Base-by-base conservation (phyloP, 2,329 filamentous ascomycete species). In the Botrytis fragariae region DNA sequence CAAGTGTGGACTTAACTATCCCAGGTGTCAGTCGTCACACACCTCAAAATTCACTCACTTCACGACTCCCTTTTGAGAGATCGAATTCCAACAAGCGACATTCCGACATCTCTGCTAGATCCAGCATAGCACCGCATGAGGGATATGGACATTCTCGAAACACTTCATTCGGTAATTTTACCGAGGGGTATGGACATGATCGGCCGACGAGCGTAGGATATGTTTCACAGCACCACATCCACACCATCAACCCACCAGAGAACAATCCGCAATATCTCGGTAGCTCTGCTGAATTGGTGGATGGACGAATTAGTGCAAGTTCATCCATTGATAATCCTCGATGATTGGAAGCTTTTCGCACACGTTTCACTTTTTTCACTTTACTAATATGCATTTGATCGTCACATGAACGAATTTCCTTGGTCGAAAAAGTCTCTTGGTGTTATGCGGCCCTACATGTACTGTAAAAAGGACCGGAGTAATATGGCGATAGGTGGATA, bases 201-300 rank as follows among this genome's bases (percentile, higher is more conserved):
- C 83, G 85, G 48, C 85, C 87, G 12, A 85, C 87, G 1, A 89
- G 84, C 72, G 86, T 87, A 71, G 89, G 89, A 32, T 84, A 84
- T 72, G 89, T 91, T 35, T 83, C 86, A 73, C 87, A 89, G 48
- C 88, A 89, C 72, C 88, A 83, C 73, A 86, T 90, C 74, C 88
- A 82, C 77, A 84, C 85, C 42, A 83, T 90, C 32, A 87, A 90
- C 70, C 86, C 85, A 8, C 82, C 82, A 18, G 82, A 83, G 35
- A 80, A 73, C 14, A 54, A 83, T 54, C 81, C 84, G 16, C 84
- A 88, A 74, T 82, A 88, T 37, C 79, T 89, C 3, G 87, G 86
- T 32, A 86, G 84, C 75, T 83, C 86, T 10, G 89, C 88, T 1
- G 89, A 91, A 79, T 82, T 91, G 25, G 84, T 91, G 3, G 84